Conservation (phyloP, 2,329 filamentous ascomycete genomes). For the Stagonosporopsis cucurbitacearum region DNA sequence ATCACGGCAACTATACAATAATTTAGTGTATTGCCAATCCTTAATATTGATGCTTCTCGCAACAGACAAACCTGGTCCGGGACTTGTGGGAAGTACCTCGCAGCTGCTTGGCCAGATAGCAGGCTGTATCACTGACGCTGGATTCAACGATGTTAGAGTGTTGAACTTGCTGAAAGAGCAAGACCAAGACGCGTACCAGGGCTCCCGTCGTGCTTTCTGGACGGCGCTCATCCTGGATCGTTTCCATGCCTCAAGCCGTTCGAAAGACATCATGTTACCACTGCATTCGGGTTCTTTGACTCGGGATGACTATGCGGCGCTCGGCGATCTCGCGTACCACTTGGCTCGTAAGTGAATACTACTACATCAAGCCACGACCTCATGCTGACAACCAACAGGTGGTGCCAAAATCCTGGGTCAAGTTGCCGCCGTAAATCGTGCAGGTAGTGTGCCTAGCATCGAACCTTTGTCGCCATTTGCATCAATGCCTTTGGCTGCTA, state of each 20-base stretch:
- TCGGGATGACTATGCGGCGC: conserved; percentile 39
- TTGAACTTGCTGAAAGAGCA: conserved; percentile 38
- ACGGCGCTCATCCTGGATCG: conserved; percentile 47
- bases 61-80: conserved; percentile 41
- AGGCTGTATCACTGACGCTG: conserved; percentile 39
- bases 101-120: conserved; percentile 42
- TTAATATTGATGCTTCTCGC: conserved; percentile 42
- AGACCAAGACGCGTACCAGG: conserved; percentile 38
- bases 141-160: conserved; percentile 41
- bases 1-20: conserved; percentile 41
- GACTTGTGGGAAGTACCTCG: conserved; percentile 35
- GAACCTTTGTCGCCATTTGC: conserved; percentile 40
- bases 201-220: conserved; percentile 47
- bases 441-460: conserved; percentile 38
- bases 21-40: conserved; percentile 44
- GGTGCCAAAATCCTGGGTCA: conserved; percentile 43
- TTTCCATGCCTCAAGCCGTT: conserved; percentile 45
- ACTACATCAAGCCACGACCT: background rate
- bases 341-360: conserved; percentile 42
- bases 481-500: conserved; percentile 33
- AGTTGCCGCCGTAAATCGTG: conserved; percentile 37
- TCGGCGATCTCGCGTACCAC: conserved; percentile 45
- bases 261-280: conserved; percentile 43
- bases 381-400: conserved; percentile 29
- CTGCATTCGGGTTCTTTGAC: conserved; percentile 39